Evolutionary conservation across 345 rosid species (phyloP).

Genomic region (Ceriops tagal): DNA sequence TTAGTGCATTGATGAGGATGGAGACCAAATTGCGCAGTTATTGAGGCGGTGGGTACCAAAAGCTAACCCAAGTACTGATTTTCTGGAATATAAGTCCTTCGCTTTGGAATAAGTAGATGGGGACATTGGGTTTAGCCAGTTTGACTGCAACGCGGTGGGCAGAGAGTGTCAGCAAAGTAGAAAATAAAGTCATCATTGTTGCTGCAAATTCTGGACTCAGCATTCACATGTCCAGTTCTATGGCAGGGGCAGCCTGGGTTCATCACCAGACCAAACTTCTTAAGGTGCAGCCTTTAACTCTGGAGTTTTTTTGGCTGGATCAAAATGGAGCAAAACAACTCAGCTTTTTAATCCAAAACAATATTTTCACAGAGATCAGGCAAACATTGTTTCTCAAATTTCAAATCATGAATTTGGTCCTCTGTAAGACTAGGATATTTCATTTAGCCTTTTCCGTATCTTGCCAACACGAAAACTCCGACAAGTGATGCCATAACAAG

Average conservation of each 20-base stretch:
- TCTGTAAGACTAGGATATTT: no score
- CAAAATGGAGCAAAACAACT: no score
- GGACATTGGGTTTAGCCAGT: constrained; percentile 16
- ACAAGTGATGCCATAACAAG: no score
- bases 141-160: constrained; percentile 18
- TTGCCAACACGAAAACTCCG: no score
- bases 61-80: constrained; percentile 20
- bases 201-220: not conserved
- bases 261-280: not conserved
- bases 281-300: not conserved
- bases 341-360: not conserved
- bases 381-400: not conserved
- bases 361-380: not conserved
- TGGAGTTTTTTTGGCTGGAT: no score
- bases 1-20: constrained; percentile 6
- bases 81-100: constrained; percentile 13
- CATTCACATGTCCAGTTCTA: constrained; percentile 8
- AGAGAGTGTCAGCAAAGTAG: constrained; percentile 19
- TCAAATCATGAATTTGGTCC: not conserved
- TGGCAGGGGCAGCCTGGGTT: not conserved
- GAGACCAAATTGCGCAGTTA: constrained; percentile 14
- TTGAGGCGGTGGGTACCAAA: constrained; percentile 22
- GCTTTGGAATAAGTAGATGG: constrained; percentile 22
- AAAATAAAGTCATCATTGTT: not conserved
- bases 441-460: no score